Evolutionary conservation across 2,329 filamentous ascomycete species (phyloP).

Genomic region (Trichoderma atrobrunneum): DNA sequence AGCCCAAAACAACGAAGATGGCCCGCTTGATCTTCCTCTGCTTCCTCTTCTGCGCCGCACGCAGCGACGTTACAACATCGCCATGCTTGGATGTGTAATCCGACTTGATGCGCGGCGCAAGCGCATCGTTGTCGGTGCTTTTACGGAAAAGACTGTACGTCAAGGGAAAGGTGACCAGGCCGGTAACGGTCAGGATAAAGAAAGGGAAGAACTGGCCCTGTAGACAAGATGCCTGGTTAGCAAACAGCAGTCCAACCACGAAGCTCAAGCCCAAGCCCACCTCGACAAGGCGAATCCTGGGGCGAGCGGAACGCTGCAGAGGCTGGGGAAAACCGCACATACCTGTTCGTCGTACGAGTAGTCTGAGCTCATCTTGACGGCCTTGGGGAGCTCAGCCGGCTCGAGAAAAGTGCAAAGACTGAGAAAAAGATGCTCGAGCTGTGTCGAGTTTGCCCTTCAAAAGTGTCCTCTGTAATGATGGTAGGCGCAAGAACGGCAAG

Average conservation of each 20-base stretch:
- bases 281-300: neutral
- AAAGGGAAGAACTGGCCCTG: constrained; percentile 98
- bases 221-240: constrained; percentile 10
- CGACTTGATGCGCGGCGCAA: constrained; percentile 77
- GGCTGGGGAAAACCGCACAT: constrained; percentile 15
- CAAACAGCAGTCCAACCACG: neutral
- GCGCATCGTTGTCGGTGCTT: constrained; percentile 71
- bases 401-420: constrained; percentile 22
- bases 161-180: constrained; percentile 83
- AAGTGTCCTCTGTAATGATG: constrained; percentile 17
- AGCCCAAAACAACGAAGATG: constrained; percentile 71
- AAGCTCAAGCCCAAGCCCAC: constrained; percentile 12
- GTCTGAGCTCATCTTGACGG: constrained; percentile 76
- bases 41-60: constrained; percentile 82
- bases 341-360: constrained; percentile 98
- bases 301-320: neutral
- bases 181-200: constrained; percentile 89
- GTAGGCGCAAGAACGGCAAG: constrained; percentile 17
- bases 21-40: constrained; percentile 85
- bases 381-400: constrained; percentile 37
- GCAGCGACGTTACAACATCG: constrained; percentile 77
- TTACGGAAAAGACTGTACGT: constrained; percentile 85
- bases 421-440: constrained; percentile 7
- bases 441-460: constrained; percentile 11
- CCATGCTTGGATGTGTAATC: constrained; percentile 79